Percentiles rank a stretch among this genome's conserved stretches.
phyloP scores from a whole-genome alignment of 2,329 filamentous ascomycete species.

The Calonectria leucothoes region DNA sequence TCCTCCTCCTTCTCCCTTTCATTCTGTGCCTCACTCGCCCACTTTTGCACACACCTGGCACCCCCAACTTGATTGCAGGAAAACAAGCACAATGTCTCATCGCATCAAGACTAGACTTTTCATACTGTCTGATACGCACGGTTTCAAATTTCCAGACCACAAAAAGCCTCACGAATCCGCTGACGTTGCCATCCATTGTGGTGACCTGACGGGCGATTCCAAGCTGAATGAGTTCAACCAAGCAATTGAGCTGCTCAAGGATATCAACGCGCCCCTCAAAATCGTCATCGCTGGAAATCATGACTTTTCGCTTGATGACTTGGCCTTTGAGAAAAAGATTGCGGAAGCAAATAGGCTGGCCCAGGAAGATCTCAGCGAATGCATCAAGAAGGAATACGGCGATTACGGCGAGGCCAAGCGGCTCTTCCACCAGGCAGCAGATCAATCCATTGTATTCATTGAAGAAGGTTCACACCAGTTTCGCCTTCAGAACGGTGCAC shows the following conservation, averaged over 20 bases:
- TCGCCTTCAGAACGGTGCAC: slow-evolving; percentile 53
- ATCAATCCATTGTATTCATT: slow-evolving; percentile 51
- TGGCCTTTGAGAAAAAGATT: slow-evolving; percentile 47
- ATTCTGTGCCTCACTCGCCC: no score
- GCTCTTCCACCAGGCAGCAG: slow-evolving; percentile 39
- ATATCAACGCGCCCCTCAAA: slow-evolving; percentile 57
- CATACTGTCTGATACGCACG: slow-evolving; percentile 35
- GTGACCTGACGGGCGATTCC: slow-evolving; percentile 60
- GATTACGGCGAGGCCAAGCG: slow-evolving; percentile 47
- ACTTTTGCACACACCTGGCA: background rate
- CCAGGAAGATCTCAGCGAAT: slow-evolving; percentile 5
- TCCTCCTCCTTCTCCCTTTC: no score
- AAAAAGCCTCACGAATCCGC: slow-evolving; percentile 5
- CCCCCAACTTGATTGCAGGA: background rate
- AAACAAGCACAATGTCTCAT: background rate
- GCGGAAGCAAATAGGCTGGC: slow-evolving; percentile 24
- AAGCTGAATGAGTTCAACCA: slow-evolving; percentile 52
- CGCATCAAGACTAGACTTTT: slow-evolving; percentile 26
- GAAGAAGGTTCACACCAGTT: slow-evolving; percentile 57
- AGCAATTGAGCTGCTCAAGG: slow-evolving; percentile 51
- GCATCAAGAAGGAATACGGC: slow-evolving; percentile 49
- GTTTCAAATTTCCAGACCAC: background rate
- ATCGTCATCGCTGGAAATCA: slow-evolving; percentile 64
- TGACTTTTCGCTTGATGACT: slow-evolving; percentile 56
- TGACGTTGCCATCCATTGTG: slow-evolving; percentile 62